Conservation (phyloP, 768 basidiomycete genomes). For the Pulveroboletus sp. region DNA sequence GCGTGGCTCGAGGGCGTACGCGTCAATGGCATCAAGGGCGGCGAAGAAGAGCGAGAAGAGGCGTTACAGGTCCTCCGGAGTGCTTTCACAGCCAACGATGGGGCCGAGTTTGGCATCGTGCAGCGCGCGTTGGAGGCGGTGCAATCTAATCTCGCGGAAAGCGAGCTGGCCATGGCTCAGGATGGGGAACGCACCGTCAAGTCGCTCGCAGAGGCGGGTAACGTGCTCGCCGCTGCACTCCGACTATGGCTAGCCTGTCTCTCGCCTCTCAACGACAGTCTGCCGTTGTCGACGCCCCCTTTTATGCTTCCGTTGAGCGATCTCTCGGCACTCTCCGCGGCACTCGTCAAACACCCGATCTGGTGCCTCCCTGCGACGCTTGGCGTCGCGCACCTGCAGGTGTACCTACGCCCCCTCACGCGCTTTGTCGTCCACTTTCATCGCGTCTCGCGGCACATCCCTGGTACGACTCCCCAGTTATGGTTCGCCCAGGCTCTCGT, state of each 20-base stretch:
- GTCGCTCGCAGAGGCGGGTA: conserved; percentile 33
- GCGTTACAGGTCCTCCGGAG: conserved; percentile 31
- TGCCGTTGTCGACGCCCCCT: conserved; percentile 45
- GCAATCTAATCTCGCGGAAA: conserved; percentile 22
- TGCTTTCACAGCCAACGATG: conserved; percentile 36
- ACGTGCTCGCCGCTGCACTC: conserved; percentile 42
- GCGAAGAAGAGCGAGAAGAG: conserved; percentile 55
- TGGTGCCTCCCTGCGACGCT: conserved; percentile 36
- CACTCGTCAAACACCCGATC: conserved; percentile 45
- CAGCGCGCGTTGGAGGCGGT: conserved; percentile 33
- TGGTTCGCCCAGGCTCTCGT: conserved; percentile 67
- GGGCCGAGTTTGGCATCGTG: conserved; percentile 36
- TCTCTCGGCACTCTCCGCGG: conserved; percentile 50
- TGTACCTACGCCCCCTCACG: conserved; percentile 45
- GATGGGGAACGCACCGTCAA: conserved; percentile 15
- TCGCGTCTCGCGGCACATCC: conserved; percentile 51
- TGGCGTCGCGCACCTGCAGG: conserved; percentile 4
- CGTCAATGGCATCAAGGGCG: conserved; percentile 65
- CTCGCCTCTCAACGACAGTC: conserved; percentile 37
- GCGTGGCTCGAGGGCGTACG: conserved; percentile 76
- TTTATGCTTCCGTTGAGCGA: conserved; percentile 56
- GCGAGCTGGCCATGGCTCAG: background rate
- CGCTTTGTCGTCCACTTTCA: conserved; percentile 52
- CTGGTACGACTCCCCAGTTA: conserved; percentile 48
- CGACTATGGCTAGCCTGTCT: conserved; percentile 64